Conservation (phyloP, 2,329 filamentous ascomycete genomes). For the Fusarium torulosum region DNA sequence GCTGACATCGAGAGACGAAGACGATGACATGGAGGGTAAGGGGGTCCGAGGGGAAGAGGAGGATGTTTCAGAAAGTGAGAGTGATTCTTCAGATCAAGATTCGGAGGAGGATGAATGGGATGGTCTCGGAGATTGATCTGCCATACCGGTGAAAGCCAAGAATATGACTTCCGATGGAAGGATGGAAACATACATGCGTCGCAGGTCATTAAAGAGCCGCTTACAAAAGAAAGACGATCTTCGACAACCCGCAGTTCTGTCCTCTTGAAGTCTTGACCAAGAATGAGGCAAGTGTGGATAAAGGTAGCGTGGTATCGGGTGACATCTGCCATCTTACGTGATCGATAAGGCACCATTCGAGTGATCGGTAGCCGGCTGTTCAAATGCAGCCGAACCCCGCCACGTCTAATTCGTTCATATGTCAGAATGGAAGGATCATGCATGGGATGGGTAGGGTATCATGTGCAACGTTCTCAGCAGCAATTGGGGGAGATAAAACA, state of each 20-base stretch:
- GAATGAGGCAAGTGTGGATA: conserved; percentile 8
- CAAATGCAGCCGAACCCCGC: conserved; percentile 34
- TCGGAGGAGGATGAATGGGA: conserved; percentile 45
- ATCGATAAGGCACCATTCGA: conserved; percentile 5
- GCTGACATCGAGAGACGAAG: conserved; percentile 43
- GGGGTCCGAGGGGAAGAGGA: conserved; percentile 19
- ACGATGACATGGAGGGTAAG: conserved; percentile 39
- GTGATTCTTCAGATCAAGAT: conserved; percentile 13
- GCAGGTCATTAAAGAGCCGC: neutral
- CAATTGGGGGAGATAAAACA: conserved; percentile 8
- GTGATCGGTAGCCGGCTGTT: conserved; percentile 13
- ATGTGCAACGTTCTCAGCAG: conserved; percentile 6
- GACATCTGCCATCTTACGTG: conserved; percentile 26
- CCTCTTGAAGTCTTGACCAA: neutral
- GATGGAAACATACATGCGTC: neutral
- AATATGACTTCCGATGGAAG: neutral
- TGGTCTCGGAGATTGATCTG: conserved; percentile 44
- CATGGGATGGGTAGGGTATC: neutral
- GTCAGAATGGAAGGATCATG: neutral
- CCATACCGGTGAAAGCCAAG: conserved; percentile 8
- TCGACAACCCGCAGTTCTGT: neutral
- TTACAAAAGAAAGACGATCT: neutral
- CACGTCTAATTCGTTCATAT: neutral
- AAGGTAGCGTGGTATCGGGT: conserved; percentile 22
- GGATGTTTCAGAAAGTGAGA: conserved; percentile 25